Evolutionary conservation across 352 stramenopile species (phyloP), one percentile per base, ranked within the genome.

Genomic region (Pythium phragmitis): DNA sequence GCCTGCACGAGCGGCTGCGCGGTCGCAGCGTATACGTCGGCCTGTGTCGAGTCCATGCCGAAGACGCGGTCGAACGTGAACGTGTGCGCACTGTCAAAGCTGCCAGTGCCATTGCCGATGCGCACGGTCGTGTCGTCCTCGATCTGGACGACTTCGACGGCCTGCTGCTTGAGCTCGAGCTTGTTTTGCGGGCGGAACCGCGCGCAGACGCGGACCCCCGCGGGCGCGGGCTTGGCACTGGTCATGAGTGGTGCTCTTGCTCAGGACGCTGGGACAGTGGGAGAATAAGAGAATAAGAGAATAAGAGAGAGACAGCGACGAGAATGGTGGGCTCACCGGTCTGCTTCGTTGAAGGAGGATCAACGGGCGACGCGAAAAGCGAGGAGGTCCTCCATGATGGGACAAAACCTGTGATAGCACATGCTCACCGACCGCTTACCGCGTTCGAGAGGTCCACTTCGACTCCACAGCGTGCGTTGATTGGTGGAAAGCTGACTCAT

Each of bases 51-150:
- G 1, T 53, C 42, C 5, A 69, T 80, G n/a, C 73, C 80, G 50
- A 90, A 88, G 39, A 89, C 77, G 57, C 82, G 74, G 60, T 92
- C 82, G 43, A 92, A 92, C 19, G 80, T 89, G 72, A 89, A 91
- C n/a, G 74, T 80, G 63, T 82, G 75, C 8, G 45, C 45, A 13
- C 3, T 28, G 26, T 65, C 65, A 50, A 71, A 63, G 21, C 83
- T 70, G 30, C 56, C 57, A 11, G 39, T 34, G n/a, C 48, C 64
- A 49, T 51, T 69, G 54, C 65, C 64, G 19, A 89, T 69, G 57
- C 68, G 76, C 33, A 74, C 75, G 41, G 75, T 82, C 51, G 67
- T 74, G 52, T 58, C 64, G 51, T 82, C 77, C 49, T 89, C 80
- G 54, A 88, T 60, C 8, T 28, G 66, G 55, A 91, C 79, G 36